phyloP scores from a whole-genome alignment of 495 filamentous ascomycete species.

The Penicillium bovifimosum region DNA sequence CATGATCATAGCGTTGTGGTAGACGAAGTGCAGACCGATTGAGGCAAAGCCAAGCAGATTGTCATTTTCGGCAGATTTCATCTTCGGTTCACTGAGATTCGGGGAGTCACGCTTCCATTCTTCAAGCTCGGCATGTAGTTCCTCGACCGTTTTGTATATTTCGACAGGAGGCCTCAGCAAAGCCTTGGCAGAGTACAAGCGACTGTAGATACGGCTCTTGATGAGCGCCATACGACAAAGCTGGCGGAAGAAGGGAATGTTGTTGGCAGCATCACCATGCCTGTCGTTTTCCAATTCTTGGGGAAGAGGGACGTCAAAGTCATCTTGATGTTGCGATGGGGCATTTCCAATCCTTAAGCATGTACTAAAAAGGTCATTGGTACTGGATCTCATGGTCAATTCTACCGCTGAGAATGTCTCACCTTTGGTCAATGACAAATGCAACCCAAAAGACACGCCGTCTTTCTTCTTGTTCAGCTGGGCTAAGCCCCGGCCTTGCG shows the following conservation, averaged over 20 bases:
- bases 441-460: conserved; percentile 97
- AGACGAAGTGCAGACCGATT: conserved; percentile 82
- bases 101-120: conserved; percentile 84
- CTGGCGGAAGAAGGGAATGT: conserved; percentile 81
- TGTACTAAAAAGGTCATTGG: conserved; percentile 41
- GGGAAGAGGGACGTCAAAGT: conserved; percentile 92
- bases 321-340: conserved; percentile 87
- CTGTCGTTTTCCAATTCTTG: conserved; percentile 68
- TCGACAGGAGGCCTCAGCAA: conserved; percentile 77
- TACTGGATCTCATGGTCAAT: not conserved
- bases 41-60: conserved; percentile 82
- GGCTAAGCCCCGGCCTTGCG: conserved; percentile 74
- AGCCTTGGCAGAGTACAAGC: conserved; percentile 82
- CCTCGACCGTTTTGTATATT: conserved; percentile 79
- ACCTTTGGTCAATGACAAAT: conserved; percentile 91
- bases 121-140: conserved; percentile 81
- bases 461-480: conserved; percentile 82
- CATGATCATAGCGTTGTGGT: conserved; percentile 93
- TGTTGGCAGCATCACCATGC: conserved; percentile 63
- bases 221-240: conserved; percentile 86
- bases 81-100: conserved; percentile 66
- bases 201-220: conserved; percentile 85
- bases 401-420: conserved; percentile 10
- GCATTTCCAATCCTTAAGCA: conserved; percentile 84
- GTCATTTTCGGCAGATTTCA: conserved; percentile 76